phyloP scores from a whole-genome alignment of 2,329 filamentous ascomycete genomes.

The Cladosporium sp. region DNA sequence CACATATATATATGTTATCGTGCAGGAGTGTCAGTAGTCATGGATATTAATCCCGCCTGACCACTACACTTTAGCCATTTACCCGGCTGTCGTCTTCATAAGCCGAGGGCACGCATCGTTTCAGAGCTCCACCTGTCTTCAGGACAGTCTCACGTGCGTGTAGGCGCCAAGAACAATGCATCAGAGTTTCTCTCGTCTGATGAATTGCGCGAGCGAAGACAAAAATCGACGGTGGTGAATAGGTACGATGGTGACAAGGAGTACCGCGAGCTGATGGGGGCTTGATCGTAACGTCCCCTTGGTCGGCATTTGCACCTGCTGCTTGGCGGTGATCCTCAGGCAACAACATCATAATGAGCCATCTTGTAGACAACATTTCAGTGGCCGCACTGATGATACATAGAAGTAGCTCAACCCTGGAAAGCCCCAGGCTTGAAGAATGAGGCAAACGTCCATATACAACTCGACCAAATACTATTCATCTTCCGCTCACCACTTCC shows the following conservation, averaged over 20 bases:
- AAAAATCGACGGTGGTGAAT: neutral
- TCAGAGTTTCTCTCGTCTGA: neutral
- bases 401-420: neutral
- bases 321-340: neutral
- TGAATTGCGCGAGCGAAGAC: neutral
- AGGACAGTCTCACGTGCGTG: neutral
- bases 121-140: neutral
- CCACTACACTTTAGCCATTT: slow-evolving; percentile 15
- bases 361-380: neutral
- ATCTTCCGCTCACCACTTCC: neutral
- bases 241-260: neutral
- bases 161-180: neutral
- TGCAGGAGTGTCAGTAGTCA: neutral
- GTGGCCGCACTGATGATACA: neutral
- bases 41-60: neutral
- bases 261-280: neutral
- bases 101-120: slow-evolving; percentile 6
- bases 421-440: neutral
- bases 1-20: neutral
- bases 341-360: neutral
- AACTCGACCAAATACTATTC: neutral
- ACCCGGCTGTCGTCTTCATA: slow-evolving; percentile 3
- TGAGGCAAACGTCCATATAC: neutral
- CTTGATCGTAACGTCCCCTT: no score
- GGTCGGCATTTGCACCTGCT: neutral